Evolutionary conservation across 2,329 filamentous ascomycete species (phyloP).

Genomic region (Colletotrichum sp.): DNA sequence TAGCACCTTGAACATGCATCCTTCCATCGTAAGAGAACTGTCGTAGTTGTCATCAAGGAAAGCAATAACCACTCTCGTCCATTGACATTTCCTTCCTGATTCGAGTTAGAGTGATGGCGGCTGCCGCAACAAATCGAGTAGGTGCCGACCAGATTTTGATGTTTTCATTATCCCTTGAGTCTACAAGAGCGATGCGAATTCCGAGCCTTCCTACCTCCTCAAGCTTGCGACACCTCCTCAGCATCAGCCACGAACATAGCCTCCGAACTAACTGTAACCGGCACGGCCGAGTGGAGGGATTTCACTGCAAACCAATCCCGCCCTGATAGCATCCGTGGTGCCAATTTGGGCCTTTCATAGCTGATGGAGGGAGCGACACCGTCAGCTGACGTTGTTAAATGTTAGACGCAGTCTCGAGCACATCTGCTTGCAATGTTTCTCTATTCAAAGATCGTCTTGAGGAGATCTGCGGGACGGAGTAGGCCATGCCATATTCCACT

Average conservation of each 20-base stretch:
- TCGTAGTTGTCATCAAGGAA: background rate
- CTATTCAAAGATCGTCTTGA: background rate
- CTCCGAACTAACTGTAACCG: background rate
- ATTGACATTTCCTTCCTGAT: background rate
- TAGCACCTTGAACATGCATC: background rate
- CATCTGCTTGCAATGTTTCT: background rate
- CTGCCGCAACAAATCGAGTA: background rate
- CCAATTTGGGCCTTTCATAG: background rate
- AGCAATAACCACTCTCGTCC: background rate
- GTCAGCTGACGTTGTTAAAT: background rate
- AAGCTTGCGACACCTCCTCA: background rate
- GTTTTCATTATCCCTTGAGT: background rate
- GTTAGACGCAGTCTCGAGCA: background rate
- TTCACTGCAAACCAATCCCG: background rate
- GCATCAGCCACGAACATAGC: background rate
- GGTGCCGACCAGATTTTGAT: background rate
- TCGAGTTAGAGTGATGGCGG: background rate
- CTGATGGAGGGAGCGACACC: background rate
- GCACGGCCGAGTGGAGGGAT: background rate
- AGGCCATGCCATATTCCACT: background rate
- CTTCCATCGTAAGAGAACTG: background rate
- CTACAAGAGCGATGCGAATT: background rate
- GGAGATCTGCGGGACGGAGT: background rate
- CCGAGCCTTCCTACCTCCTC: background rate
- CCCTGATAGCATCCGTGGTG: background rate